Evolutionary conservation across 306 rosid species (phyloP).

Genomic region (Amphicarpaea edgeworthii): DNA sequence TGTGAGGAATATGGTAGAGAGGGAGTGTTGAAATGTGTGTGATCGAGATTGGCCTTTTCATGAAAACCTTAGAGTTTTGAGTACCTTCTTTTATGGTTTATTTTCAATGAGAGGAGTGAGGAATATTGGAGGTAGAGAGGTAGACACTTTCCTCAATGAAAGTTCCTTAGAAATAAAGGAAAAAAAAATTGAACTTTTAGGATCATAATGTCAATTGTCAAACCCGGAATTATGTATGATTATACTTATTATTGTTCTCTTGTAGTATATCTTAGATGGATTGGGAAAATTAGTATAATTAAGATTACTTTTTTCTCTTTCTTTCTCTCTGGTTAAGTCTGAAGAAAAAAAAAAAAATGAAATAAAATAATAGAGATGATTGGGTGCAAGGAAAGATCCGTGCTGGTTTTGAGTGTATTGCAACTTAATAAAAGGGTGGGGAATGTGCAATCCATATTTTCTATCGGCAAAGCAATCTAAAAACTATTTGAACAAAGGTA

Average conservation of each 20-base stretch:
- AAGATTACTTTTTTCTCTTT: slow-evolving; percentile 31
- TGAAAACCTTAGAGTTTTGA: slow-evolving; percentile 45
- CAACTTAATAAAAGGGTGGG: slow-evolving; percentile 69
- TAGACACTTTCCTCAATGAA: slow-evolving; percentile 45
- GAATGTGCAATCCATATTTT: slow-evolving; percentile 72
- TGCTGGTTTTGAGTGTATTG: slow-evolving; percentile 72
- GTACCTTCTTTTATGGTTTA: slow-evolving; percentile 49
- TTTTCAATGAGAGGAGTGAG: slow-evolving; percentile 45
- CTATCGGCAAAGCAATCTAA: slow-evolving; percentile 68
- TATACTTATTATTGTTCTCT: slow-evolving; percentile 46
- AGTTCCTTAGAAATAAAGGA: slow-evolving; percentile 58
- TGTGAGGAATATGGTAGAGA: slow-evolving; percentile 29
- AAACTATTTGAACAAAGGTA: slow-evolving; percentile 43
- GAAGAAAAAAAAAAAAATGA: neutral
- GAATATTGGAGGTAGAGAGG: slow-evolving; percentile 40
- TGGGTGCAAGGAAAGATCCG: slow-evolving; percentile 63
- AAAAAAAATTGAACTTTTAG: slow-evolving; percentile 27
- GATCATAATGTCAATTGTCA: slow-evolving; percentile 63
- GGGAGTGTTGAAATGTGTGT: slow-evolving; percentile 55
- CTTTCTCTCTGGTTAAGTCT: neutral
- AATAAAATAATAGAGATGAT: slow-evolving; percentile 44
- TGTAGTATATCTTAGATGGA: slow-evolving; percentile 43
- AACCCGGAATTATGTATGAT: slow-evolving; percentile 54
- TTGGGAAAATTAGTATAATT: slow-evolving; percentile 27
- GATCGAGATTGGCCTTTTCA: slow-evolving; percentile 48